Conservation (phyloP, 2,329 filamentous ascomycete genomes). For the Nigrospora sphaerica region DNA sequence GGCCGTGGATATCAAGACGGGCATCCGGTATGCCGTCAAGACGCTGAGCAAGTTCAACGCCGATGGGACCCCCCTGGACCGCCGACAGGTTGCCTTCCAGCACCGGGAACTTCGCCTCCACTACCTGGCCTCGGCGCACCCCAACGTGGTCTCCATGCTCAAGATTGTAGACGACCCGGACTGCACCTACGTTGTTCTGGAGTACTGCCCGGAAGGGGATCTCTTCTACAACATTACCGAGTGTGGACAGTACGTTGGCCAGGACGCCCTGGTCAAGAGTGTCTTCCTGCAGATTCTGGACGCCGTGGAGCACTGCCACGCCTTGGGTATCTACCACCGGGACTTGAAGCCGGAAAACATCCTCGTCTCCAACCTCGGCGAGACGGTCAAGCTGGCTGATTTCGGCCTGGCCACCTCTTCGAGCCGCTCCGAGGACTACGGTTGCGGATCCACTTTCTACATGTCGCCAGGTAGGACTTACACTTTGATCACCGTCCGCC, state of each 20-base stretch:
- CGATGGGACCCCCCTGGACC: conserved; percentile 65
- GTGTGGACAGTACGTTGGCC: conserved; percentile 84
- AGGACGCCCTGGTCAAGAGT: conserved; percentile 79
- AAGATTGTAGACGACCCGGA: conserved; percentile 89
- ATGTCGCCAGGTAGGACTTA: conserved; percentile 88
- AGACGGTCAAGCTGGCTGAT: conserved; percentile 91
- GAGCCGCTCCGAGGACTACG: conserved; percentile 82
- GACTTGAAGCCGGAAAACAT: conserved; percentile 99
- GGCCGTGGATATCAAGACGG: conserved; percentile 75
- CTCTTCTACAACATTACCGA: conserved; percentile 97
- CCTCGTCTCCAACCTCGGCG: conserved; percentile 79
- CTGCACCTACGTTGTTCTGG: conserved; percentile 92
- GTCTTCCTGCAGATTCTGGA: conserved; percentile 94
- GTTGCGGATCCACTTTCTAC: conserved; percentile 97
- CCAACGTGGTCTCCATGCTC: conserved; percentile 87
- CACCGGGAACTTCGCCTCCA: conserved; percentile 89
- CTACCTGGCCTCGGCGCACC: conserved; percentile 79
- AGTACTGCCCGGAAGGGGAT: conserved; percentile 95
- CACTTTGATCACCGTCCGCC: conserved; percentile 6
- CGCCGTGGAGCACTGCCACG: conserved; percentile 93
- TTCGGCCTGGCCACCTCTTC: conserved; percentile 92
- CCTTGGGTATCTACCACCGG: conserved; percentile 88
- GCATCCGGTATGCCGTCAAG: conserved; percentile 88
- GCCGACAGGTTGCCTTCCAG: conserved; percentile 82
- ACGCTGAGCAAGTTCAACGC: conserved; percentile 85